Base-by-base conservation (phyloP, 2,329 filamentous ascomycete species). In the Onygenales sp. region DNA sequence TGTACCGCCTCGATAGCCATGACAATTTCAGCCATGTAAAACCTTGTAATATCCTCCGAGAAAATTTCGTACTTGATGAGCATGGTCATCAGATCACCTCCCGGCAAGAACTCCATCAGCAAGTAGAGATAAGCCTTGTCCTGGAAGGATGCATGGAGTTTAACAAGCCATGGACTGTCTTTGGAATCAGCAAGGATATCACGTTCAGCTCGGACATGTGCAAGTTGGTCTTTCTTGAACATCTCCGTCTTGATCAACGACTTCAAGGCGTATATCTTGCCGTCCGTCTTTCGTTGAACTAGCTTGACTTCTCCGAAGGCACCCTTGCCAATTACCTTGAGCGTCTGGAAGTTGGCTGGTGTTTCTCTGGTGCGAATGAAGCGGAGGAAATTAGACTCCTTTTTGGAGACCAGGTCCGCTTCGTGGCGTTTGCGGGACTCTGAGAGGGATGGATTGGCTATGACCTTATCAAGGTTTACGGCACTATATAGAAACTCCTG, bases 11-110 rank as follows among this genome's bases (percentile, higher is more conserved):
- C 93, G 61, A 98, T 97, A n/a, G 93, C 93, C 66, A 97, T 80
- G 27, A 95, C 88, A 63, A 97, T 92, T 71, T 98, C 92, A 27
- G 93, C 93, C 82, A 98, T 98, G 73, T 98, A 98, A 73, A 98
- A 98, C 14, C 93, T 84, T 33, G 93, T 98, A 61, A 98, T 97
- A 62, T 98, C 93, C 70, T 97, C 92, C 0, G 90, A 95, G 71
- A 98, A 98, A 69, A 98, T 96, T 70, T 98, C 93, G 67, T 98
- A 98, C 79, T 97, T 98, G 77, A 98, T 98, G 62, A 98, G 79
- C 93, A 98, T 98, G 3, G 93, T 98, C 93, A 98, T 98, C 69
- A 98, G 73, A 75, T 98, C 93, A 70, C 93, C 93, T 70, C 93
- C 93, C 6, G 93, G 93, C 70, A 98, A 80, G 73, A 97, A 98